These are phyloP conservation scores for Coemansia sp. DNA, from an alignment of 192 early-diverging fungal genomes.

Conservation along the genomic window DNA sequence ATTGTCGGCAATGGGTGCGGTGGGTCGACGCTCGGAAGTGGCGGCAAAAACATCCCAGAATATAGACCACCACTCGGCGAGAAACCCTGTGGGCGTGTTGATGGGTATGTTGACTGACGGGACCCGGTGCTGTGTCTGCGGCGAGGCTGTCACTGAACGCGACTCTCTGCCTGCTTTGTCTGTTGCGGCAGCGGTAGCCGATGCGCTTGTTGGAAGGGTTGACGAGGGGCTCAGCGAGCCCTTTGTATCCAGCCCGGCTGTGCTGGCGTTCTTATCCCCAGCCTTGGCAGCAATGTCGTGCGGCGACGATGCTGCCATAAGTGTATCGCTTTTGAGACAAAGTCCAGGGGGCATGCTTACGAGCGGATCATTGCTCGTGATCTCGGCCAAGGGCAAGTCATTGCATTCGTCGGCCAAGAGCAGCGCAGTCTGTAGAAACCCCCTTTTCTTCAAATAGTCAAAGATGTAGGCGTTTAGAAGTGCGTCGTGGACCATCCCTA, in stretches of 20 bases:
- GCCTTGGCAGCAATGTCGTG: background rate
- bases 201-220: conserved; percentile 1
- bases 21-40: conserved; percentile 22
- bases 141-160: background rate
- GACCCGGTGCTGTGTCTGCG: conserved; percentile 10
- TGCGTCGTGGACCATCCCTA: conserved; percentile 33
- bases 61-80: conserved; percentile 41
- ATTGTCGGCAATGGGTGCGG: conserved; percentile 9
- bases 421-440: conserved; percentile 28
- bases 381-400: conserved; percentile 18
- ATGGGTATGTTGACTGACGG: conserved; percentile 28
- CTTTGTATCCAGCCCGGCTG: background rate
- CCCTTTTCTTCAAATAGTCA: conserved; percentile 42
- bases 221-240: conserved; percentile 6
- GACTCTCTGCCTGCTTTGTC: conserved; percentile 9
- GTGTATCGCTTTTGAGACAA: background rate
- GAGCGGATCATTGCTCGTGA: conserved; percentile 20
- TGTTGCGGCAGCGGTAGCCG: background rate
- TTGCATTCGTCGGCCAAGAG: conserved; percentile 47
- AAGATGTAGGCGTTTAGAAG: conserved; percentile 48
- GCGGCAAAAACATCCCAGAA: conserved; percentile 40
- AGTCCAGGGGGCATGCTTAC: conserved; percentile 14
- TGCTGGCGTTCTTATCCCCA: conserved; percentile 1
- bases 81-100: conserved; percentile 24
- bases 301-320: background rate